Conservation (phyloP, 2,329 filamentous ascomycete genomes). For the Fusarium tanahbumbuense region DNA sequence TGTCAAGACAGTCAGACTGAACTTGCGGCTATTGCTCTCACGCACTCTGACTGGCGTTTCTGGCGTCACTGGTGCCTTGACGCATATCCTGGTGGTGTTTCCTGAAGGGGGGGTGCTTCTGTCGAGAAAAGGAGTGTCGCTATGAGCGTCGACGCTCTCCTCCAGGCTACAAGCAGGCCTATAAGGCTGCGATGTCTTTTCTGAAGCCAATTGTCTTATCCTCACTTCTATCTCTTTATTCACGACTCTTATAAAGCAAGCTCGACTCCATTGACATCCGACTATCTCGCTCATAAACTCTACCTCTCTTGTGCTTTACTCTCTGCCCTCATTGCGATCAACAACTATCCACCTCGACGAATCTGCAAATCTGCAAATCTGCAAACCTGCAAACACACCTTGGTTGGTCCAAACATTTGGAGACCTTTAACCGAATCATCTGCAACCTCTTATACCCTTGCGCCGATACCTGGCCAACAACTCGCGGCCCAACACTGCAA, state of each 20-base stretch:
- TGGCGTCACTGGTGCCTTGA: slow-evolving; percentile 49
- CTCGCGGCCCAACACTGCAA: slow-evolving; percentile 42
- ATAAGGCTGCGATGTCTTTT: slow-evolving; percentile 68
- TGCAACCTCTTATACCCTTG: slow-evolving; percentile 15
- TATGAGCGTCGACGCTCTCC: slow-evolving; percentile 32
- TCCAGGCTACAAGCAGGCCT: slow-evolving; percentile 53
- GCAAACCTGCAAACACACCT: slow-evolving; percentile 10
- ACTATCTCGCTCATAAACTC: slow-evolving; percentile 10
- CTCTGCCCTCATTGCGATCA: slow-evolving; percentile 5
- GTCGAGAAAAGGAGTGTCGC: slow-evolving; percentile 38
- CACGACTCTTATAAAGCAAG: slow-evolving; percentile 29
- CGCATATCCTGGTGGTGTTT: slow-evolving; percentile 34
- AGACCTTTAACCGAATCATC: slow-evolving; percentile 5
- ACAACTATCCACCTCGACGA: slow-evolving; percentile 9
- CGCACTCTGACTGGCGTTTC: slow-evolving; percentile 45
- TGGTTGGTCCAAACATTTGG: slow-evolving; percentile 10
- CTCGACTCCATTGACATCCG: slow-evolving; percentile 15
- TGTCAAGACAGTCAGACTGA: slow-evolving; percentile 49
- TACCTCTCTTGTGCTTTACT: slow-evolving; percentile 21
- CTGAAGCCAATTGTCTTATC: slow-evolving; percentile 47
- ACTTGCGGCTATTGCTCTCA: slow-evolving; percentile 47
- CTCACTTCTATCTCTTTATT: slow-evolving; percentile 40
- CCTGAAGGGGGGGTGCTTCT: slow-evolving; percentile 30
- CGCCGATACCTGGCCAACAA: slow-evolving; percentile 33
- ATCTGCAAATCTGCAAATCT: slow-evolving; percentile 5